phyloP scores from a whole-genome alignment of 441 rosid genomes.

The Erodium moschatum region DNA sequence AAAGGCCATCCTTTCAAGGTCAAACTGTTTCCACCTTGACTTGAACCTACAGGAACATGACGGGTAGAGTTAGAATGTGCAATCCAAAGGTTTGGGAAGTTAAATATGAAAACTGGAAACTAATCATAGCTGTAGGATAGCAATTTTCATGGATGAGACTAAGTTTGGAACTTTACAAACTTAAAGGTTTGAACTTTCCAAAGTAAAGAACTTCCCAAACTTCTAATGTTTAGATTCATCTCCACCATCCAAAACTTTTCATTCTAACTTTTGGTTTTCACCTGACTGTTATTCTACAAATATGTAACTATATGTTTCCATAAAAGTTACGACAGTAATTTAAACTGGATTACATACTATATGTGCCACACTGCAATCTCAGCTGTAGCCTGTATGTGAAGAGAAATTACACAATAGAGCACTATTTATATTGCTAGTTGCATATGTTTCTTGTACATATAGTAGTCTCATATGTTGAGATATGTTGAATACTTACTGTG shows the following conservation, averaged over 20 bases:
- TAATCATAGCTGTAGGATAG: no score
- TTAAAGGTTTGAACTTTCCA: no score
- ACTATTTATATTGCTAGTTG: not conserved
- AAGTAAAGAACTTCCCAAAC: no score
- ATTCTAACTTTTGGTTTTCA: no score
- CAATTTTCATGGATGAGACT: no score
- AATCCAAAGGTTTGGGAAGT: no score
- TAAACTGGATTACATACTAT: not conserved
- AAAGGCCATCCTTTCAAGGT: constrained; percentile 96
- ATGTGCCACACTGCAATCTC: not conserved
- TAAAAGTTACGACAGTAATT: not conserved
- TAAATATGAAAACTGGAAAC: no score
- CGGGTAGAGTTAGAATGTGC: constrained; percentile 9
- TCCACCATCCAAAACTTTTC: no score
- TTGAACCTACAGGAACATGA: constrained; percentile 55
- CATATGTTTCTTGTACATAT: not conserved
- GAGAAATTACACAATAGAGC: not conserved
- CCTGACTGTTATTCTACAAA: not conserved
- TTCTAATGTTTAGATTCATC: no score
- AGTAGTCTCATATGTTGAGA: no score
- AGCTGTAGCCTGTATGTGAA: not conserved
- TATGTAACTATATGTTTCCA: not conserved
- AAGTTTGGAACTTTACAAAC: no score
- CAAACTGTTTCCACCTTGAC: constrained; percentile 69
- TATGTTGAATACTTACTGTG: not conserved